Evolutionary conservation across 345 rosid species (phyloP).

Genomic region (Gossypium sturtianum): DNA sequence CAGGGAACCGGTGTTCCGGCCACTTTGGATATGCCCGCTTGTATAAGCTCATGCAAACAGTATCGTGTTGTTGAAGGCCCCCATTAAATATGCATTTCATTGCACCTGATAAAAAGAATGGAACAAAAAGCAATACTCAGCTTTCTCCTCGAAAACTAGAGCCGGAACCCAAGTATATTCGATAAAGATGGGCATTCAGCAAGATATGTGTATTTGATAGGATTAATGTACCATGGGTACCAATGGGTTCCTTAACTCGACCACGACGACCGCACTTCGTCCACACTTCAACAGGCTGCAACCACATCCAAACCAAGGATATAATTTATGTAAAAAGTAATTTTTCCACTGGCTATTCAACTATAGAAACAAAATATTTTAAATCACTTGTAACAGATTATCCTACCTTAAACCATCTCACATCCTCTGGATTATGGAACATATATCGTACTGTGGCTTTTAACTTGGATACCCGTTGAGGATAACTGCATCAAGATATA

Average conservation of each 20-base stretch:
- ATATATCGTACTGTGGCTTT: constrained; percentile 81
- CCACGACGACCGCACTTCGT: constrained; percentile 81
- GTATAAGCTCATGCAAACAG: constrained; percentile 83
- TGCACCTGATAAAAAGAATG: constrained; percentile 43
- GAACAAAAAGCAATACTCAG: background rate
- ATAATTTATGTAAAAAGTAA: background rate
- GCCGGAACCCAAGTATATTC: background rate
- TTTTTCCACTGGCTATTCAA: background rate
- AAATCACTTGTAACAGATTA: background rate
- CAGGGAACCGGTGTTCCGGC: constrained; percentile 40
- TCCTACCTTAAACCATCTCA: constrained; percentile 91
- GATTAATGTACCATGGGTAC: constrained; percentile 72
- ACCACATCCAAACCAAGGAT: constrained; percentile 11
- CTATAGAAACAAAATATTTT: background rate
- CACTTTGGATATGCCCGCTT: constrained; percentile 91
- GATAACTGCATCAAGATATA: constrained; percentile 57
- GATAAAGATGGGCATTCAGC: background rate
- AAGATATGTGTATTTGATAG: background rate
- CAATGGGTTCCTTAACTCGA: constrained; percentile 89
- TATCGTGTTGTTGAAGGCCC: constrained; percentile 76
- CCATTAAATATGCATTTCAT: constrained; percentile 90
- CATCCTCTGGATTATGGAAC: constrained; percentile 96
- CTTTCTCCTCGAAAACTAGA: background rate
- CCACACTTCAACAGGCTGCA: constrained; percentile 94
- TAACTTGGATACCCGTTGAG: constrained; percentile 80